Percentiles rank a stretch among this genome's conserved stretches.
phyloP scores from a whole-genome alignment of 805 yeast genomes.

The Myxozyma mucilagina region DNA sequence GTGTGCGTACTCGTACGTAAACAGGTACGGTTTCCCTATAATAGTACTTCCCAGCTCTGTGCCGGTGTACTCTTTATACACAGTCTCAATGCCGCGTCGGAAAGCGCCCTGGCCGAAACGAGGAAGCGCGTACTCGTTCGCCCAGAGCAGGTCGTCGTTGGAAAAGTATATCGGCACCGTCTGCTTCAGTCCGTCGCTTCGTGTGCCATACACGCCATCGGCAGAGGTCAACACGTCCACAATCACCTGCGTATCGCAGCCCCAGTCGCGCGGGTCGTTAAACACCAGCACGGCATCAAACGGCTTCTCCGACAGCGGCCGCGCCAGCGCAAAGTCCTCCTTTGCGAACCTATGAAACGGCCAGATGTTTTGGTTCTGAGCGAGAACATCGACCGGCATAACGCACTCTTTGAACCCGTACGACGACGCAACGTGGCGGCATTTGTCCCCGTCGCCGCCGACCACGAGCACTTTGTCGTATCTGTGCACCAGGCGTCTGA shows the following conservation, averaged over 20 bases:
- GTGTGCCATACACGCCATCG: constrained; percentile 64
- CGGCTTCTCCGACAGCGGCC: constrained; percentile 40
- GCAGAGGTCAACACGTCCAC: constrained; percentile 67
- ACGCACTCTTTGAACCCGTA: constrained; percentile 77
- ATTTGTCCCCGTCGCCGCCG: constrained; percentile 73
- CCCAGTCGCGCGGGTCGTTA: constrained; percentile 88
- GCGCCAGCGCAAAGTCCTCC: constrained; percentile 50
- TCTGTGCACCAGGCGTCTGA: constrained; percentile 55
- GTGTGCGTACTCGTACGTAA: constrained; percentile 83
- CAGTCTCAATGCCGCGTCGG: constrained; percentile 58
- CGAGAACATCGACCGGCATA: constrained; percentile 70
- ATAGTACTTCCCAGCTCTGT: constrained; percentile 51
- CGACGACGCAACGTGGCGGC: constrained; percentile 67
- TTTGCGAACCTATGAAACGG: constrained; percentile 63
- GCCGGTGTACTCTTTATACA: constrained; percentile 60
- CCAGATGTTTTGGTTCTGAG: constrained; percentile 55
- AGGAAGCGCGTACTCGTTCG: constrained; percentile 73
- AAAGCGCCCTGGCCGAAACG: constrained; percentile 93
- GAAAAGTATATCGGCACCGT: constrained; percentile 26
- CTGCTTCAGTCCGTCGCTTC: constrained; percentile 39
- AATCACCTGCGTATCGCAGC: constrained; percentile 77
- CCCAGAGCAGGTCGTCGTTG: constrained; percentile 77
- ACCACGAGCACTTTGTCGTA: constrained; percentile 70
- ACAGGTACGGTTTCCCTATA: constrained; percentile 77
- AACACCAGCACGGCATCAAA: constrained; percentile 80